Base-by-base conservation (phyloP, 345 rosid genomes). In the Mercurialis annua region DNA sequence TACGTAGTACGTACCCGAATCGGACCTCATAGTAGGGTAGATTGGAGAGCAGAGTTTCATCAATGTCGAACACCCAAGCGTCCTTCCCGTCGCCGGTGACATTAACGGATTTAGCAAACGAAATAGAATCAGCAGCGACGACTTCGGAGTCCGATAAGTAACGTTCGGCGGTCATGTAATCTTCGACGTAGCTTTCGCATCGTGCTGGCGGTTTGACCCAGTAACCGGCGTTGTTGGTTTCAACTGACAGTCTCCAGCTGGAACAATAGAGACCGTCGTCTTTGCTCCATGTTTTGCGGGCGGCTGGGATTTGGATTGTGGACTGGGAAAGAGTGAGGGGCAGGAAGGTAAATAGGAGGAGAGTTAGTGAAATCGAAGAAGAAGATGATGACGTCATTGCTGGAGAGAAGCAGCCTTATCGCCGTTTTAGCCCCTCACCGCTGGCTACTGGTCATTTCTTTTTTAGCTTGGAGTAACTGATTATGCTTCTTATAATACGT, bases 31-130 rank as follows among this genome's bases (percentile, higher is more conserved):
- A 92, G 76, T 86, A 92, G 9, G 87, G 90, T 23, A 90, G 61
- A 80, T 88, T 86, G 12, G 92, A 61, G 64, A 92, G 88, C 61
- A 92, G 78, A 46, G 98, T 90, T 85, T 90, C 97, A 50, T 92
- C 98, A 58, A 92, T 65, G 62, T 92, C 98, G 73, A 92, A 92
- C 60, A 92, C 84, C 98, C 98, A 92, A 1, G 88, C 92, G 68
- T 92, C 95, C 68, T 73, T 85, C 40, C 89, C 92, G 68, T 86
- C 92, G 24, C 79, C 70, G 21, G 73, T 65, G 34, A 82, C 43
- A 64, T 73, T 47, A 29, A 87, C 69, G 34, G 81, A 6, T 71
- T 62, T 48, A 14, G 93, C 96, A 65, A 79, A 85, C 15, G 64
- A 69, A 10, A 79, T 24, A 2, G 93, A 73, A 53, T 72, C 80